Evolutionary conservation across 2,329 filamentous ascomycete species (phyloP), one percentile per base, ranked within the genome.

Genomic region (Chaetomiaceae sp.): DNA sequence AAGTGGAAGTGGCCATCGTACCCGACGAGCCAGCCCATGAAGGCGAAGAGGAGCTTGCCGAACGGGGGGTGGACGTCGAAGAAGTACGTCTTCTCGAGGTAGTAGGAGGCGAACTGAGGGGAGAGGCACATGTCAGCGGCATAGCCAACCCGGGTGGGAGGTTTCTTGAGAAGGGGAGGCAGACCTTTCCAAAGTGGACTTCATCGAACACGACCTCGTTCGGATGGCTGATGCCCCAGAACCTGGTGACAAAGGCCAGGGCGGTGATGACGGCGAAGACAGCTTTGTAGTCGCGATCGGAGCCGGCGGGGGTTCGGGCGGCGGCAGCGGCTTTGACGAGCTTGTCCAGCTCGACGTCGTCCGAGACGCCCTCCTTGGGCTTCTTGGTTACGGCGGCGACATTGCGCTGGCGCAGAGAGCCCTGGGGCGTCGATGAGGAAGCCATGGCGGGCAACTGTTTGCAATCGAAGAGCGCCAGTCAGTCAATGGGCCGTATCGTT

Each of bases 61-160:
- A 98, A 94, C 14, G 93, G 93, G 57, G 93, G 93, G 68, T 98
- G 93, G 45, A 98, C 93, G 72, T 98, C 93, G 81, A 98, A 98
- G 77, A 98, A 98, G 74, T 97, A 98, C 52, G 89, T 96, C 60
- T 89, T 85, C 71, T 96, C 84, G 59, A 98, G 83, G 67, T 98
- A 98, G 64, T 81, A 84, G 9, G 81, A 85, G 46, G 81, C 81
- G 62, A 85, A 85, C 81, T 85, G 58, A 42, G 33, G n/a, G 43
- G 32, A n/a, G 36, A 20, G 19, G 38, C 4, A 19, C 9, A 58
- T 19, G 56, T 53, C 44, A 56, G 52, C 33, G 10, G 10, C 3
- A 20, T 18, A 15, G 17, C 24, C 24, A 49, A 32, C 33, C 14
- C 37, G 26, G 41, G 37, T 11, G 24, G 18, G n/a, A n/a, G 19